Evolutionary conservation across 108 stramenopile species (phyloP).

Genomic region (Nitzschia sp.): DNA sequence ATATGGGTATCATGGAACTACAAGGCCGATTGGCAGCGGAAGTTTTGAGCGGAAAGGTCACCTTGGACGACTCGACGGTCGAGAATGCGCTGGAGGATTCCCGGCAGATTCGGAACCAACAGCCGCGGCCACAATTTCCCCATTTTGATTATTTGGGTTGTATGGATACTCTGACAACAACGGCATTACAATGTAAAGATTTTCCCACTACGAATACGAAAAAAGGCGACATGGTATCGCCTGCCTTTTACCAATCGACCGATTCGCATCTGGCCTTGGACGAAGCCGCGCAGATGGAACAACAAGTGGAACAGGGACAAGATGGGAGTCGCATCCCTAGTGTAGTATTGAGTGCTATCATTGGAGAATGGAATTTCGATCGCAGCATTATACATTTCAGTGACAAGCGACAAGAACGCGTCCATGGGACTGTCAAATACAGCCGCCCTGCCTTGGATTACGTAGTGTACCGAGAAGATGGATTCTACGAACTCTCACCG

Average conservation of each 20-base stretch:
- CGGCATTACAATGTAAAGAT: conserved; percentile 22
- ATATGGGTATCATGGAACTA: conserved; percentile 69
- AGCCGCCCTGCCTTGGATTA: conserved; percentile 24
- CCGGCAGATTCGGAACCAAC: conserved; percentile 42
- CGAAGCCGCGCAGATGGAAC: conserved; percentile 27
- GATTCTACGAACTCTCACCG: conserved; percentile 50
- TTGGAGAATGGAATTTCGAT: conserved; percentile 64
- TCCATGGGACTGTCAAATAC: conserved; percentile 31
- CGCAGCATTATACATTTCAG: conserved; percentile 54
- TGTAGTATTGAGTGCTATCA: conserved; percentile 49
- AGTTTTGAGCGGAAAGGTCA: conserved; percentile 39
- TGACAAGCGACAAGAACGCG: conserved; percentile 15
- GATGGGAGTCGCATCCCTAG: conserved; percentile 42
- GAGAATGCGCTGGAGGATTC: conserved; percentile 39
- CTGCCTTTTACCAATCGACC: conserved; percentile 59
- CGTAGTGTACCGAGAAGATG: conserved; percentile 69
- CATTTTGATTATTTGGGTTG: conserved; percentile 60
- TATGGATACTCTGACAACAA: conserved; percentile 52
- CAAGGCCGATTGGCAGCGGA: conserved; percentile 61
- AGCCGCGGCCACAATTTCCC: conserved; percentile 67
- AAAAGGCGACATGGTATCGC: conserved; percentile 50
- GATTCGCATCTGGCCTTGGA: conserved; percentile 30
- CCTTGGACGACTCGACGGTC: conserved; percentile 15
- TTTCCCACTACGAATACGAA: conserved; percentile 19
- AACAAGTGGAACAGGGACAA: conserved; percentile 34